Evolutionary conservation across 192 early-diverging fungal genomes (phyloP).

Genomic region (Backusella sp.): DNA sequence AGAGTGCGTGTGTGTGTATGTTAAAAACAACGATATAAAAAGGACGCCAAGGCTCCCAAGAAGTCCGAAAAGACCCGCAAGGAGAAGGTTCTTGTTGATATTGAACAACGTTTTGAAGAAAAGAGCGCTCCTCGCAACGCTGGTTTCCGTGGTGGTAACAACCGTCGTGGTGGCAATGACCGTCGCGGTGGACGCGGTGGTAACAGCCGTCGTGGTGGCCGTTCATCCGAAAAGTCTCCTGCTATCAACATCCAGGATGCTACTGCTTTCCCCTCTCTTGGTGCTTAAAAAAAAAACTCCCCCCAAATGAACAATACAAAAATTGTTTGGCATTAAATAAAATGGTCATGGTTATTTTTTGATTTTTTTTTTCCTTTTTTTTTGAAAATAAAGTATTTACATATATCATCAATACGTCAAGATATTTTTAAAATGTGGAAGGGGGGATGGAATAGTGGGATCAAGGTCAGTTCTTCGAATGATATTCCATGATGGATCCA

Average conservation of each 20-base stretch:
- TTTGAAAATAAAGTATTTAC: not conserved
- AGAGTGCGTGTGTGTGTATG: not conserved
- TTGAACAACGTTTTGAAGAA: slow-evolving; percentile 82
- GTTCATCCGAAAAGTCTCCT: slow-evolving; percentile 8
- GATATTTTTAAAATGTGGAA: too few species aligned
- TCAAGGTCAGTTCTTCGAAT: too few species aligned
- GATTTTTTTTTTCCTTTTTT: not conserved
- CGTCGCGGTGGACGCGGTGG: slow-evolving; percentile 34
- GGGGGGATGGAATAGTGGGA: too few species aligned
- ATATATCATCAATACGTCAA: not conserved
- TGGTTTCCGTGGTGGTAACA: not conserved
- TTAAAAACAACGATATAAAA: not conserved
- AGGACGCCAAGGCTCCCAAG: slow-evolving; percentile 21
- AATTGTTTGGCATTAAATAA: not conserved
- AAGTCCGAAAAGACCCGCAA: slow-evolving; percentile 60
- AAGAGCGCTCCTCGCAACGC: slow-evolving; percentile 56
- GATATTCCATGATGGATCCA: too few species aligned
- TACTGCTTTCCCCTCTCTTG: slow-evolving; percentile 72
- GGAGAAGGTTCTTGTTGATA: slow-evolving; percentile 71
- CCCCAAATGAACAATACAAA: not conserved
- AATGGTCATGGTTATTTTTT: slow-evolving; percentile 9
- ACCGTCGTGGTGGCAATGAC: slow-evolving; percentile 33
- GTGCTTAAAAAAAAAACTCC: slow-evolving; percentile 26
- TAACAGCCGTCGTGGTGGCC: slow-evolving; percentile 26
- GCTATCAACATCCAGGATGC: slow-evolving; percentile 67